Evolutionary conservation across 192 early-diverging fungal species (phyloP).

Genomic region (Coemansia interrupta): DNA sequence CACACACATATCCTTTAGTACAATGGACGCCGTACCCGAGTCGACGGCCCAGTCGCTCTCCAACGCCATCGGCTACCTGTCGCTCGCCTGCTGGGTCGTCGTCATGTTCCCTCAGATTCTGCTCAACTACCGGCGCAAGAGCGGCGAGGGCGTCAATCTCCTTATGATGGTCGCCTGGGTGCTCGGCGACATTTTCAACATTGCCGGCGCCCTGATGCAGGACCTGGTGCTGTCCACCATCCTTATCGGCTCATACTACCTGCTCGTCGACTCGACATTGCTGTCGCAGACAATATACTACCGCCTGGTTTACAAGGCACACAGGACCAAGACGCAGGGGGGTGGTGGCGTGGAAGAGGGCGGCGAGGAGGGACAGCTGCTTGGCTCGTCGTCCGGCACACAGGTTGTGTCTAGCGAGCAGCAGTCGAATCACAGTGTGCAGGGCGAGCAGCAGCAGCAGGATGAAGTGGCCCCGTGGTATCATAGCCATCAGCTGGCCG

Average conservation of each 20-base stretch:
- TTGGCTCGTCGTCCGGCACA: background rate
- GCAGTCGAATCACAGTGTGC: background rate
- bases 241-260: conserved; percentile 67
- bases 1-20: background rate
- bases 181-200: conserved; percentile 71
- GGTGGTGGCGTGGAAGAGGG: conserved; percentile 3
- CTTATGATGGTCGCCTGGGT: conserved; percentile 74
- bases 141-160: conserved; percentile 71
- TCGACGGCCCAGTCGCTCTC: conserved; percentile 16
- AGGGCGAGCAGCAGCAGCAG: background rate
- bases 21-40: conserved; percentile 4
- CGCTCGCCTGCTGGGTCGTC: conserved; percentile 73
- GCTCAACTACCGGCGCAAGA: conserved; percentile 73
- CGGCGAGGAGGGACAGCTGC: background rate
- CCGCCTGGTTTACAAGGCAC: conserved; percentile 37
- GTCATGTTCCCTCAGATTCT: conserved; percentile 81
- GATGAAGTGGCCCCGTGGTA: conserved; percentile 6
- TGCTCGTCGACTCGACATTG: conserved; percentile 64
- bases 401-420: background rate
- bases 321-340: conserved; percentile 12
- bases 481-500: conserved; percentile 7
- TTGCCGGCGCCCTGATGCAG: conserved; percentile 70
- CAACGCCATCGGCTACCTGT: conserved; percentile 58
- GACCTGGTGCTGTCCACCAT: conserved; percentile 70
- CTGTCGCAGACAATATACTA: conserved; percentile 70